Conservation (phyloP, 1,139 yeast genomes). For the Pichia cactophila region DNA sequence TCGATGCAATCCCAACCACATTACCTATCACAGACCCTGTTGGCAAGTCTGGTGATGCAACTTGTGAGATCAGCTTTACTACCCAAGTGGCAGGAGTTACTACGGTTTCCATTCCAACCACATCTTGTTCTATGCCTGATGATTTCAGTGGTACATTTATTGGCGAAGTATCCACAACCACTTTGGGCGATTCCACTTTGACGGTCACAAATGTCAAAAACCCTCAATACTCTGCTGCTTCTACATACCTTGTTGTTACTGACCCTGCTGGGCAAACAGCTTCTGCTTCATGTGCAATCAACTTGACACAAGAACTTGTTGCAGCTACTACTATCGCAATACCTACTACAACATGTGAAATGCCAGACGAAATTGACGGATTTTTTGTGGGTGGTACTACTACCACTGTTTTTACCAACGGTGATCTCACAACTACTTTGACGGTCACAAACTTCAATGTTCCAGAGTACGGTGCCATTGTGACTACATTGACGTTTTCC, state of each 20-base stretch:
- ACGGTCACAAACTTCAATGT: neutral
- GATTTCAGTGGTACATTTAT: no score
- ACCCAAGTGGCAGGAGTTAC: neutral
- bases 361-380: neutral
- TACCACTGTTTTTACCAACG: neutral
- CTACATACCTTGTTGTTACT: neutral
- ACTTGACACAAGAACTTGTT: neutral
- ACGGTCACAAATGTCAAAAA: neutral
- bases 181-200: no score
- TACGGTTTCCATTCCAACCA: neutral
- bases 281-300: neutral
- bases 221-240: neutral
- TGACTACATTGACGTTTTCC: neutral
- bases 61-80: neutral
- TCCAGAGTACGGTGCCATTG: neutral
- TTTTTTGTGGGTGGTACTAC: neutral
- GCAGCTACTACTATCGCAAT: neutral
- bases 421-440: neutral
- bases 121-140: neutral
- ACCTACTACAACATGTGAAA: neutral
- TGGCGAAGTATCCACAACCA: no score
- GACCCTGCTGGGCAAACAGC: neutral
- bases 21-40: neutral
- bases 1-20: neutral
- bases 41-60: neutral